These are phyloP conservation scores for Starmera amethionina DNA, from an alignment of 805 yeast genomes.

Conservation along the genomic window DNA sequence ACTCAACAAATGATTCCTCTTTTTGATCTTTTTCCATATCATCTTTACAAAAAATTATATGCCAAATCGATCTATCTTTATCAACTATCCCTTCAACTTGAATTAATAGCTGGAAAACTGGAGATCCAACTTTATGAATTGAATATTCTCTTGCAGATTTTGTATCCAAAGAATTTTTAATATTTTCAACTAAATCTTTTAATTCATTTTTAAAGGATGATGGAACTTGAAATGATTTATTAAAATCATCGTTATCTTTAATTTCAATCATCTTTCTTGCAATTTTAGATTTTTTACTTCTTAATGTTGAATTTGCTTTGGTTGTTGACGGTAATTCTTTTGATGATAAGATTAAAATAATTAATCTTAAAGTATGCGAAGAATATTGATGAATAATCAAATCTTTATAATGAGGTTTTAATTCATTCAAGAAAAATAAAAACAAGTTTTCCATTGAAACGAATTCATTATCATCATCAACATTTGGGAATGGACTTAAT, in stretches of 20 bases:
- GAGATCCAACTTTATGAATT: slow-evolving; percentile 75
- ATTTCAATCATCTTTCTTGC: slow-evolving; percentile 92
- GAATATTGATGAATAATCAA: slow-evolving; percentile 75
- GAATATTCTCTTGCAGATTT: slow-evolving; percentile 61
- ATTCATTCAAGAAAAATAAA: slow-evolving; percentile 53
- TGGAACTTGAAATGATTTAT: slow-evolving; percentile 61
- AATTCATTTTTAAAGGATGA: slow-evolving; percentile 54
- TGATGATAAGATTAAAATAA: slow-evolving; percentile 67
- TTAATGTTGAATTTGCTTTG: slow-evolving; percentile 55
- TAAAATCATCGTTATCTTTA: slow-evolving; percentile 65
- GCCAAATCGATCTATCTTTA: slow-evolving; percentile 64
- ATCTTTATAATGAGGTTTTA: slow-evolving; percentile 44
- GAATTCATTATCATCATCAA: slow-evolving; percentile 23
- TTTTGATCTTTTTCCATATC: slow-evolving; percentile 41
- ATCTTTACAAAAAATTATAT: slow-evolving; percentile 43
- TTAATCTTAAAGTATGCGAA: slow-evolving; percentile 74
- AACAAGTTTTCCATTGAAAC: slow-evolving; percentile 61
- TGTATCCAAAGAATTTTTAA: slow-evolving; percentile 27
- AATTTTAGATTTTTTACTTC: slow-evolving; percentile 77
- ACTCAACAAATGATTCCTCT: slow-evolving; percentile 78
- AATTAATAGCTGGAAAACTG: slow-evolving; percentile 70
- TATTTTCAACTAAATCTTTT: slow-evolving; percentile 33
- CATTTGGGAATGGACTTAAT: slow-evolving; percentile 31
- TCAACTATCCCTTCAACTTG: slow-evolving; percentile 77
- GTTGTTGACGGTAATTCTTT: slow-evolving; percentile 68